phyloP scores from a whole-genome alignment of 371 early-diverging fungal species.

The Rhizopus sp. region DNA sequence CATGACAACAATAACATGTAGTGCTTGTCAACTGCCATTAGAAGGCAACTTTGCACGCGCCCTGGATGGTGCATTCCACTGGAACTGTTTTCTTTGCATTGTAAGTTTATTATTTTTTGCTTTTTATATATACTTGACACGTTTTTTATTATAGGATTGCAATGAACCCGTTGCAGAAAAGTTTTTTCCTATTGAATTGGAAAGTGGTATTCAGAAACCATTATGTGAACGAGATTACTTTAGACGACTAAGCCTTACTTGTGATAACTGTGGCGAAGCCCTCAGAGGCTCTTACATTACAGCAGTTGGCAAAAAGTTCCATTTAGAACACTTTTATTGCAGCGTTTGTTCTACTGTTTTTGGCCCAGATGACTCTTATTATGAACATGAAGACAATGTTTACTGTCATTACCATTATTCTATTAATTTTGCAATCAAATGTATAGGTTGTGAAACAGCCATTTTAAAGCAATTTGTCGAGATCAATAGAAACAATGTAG shows the following conservation, averaged over 20 bases:
- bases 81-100: constrained; percentile 91
- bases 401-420: constrained; percentile 96
- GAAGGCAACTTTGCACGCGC: constrained; percentile 91
- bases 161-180: constrained; percentile 83
- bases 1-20: constrained; percentile 21
- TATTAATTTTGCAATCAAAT: constrained; percentile 80
- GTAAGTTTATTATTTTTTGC: constrained; percentile 49
- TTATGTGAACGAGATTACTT: constrained; percentile 90
- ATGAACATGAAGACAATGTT: constrained; percentile 88
- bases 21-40: constrained; percentile 36
- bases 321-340: constrained; percentile 96
- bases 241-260: constrained; percentile 79
- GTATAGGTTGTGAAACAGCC: constrained; percentile 92
- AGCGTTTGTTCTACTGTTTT: constrained; percentile 93
- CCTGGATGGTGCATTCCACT: constrained; percentile 84
- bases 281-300: constrained; percentile 91
- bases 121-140: constrained; percentile 2
- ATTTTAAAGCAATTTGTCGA: constrained; percentile 96
- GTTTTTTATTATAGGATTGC: constrained; percentile 70
- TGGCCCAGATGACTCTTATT: constrained; percentile 94
- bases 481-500: constrained; percentile 76
- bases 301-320: constrained; percentile 91
- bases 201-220: constrained; percentile 63
- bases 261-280: constrained; percentile 88
- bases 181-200: constrained; percentile 79